Conservation (phyloP, 768 basidiomycete genomes). For the Steccherinum ochraceum region DNA sequence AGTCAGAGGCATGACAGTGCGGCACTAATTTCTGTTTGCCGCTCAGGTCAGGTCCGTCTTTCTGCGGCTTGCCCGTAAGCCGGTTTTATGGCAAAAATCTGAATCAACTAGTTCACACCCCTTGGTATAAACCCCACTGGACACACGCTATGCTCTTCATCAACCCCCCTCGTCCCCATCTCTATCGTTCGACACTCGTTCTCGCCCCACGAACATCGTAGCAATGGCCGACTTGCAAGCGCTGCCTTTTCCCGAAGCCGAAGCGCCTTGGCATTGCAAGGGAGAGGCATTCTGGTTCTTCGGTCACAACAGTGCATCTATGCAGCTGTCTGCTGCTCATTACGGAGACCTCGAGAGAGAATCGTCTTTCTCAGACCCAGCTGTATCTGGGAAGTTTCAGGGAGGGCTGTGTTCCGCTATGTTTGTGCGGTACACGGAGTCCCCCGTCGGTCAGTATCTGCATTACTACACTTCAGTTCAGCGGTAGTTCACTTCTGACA, state of each 20-base stretch:
- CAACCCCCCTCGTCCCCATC: no score
- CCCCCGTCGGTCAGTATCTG: slow-evolving; percentile 7
- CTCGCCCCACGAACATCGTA: no score
- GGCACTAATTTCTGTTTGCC: no score
- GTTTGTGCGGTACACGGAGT: slow-evolving; percentile 3
- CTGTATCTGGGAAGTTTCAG: slow-evolving; percentile 1
- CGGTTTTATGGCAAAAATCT: no score
- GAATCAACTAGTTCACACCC: no score
- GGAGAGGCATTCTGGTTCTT: slow-evolving; percentile 9
- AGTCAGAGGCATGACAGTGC: no score
- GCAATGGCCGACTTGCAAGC: no score
- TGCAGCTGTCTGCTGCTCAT: neutral
- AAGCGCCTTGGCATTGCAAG: slow-evolving; percentile 5
- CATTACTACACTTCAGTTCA: neutral
- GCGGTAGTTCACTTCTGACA: neutral
- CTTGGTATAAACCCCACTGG: no score
- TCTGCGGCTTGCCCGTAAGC: no score
- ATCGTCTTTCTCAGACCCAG: slow-evolving; percentile 3
- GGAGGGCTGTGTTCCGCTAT: slow-evolving; percentile 4
- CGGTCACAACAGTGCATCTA: neutral
- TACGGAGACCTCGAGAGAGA: slow-evolving; percentile 2
- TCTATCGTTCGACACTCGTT: no score
- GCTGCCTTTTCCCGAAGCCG: slow-evolving; percentile 3
- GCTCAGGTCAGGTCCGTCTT: no score
- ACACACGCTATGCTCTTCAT: no score